Percentiles rank a stretch among this genome's conserved stretches.
Evolutionary conservation across 495 filamentous ascomycete genomes (phyloP).

Genomic region (Hypoxylon fragiforme): DNA sequence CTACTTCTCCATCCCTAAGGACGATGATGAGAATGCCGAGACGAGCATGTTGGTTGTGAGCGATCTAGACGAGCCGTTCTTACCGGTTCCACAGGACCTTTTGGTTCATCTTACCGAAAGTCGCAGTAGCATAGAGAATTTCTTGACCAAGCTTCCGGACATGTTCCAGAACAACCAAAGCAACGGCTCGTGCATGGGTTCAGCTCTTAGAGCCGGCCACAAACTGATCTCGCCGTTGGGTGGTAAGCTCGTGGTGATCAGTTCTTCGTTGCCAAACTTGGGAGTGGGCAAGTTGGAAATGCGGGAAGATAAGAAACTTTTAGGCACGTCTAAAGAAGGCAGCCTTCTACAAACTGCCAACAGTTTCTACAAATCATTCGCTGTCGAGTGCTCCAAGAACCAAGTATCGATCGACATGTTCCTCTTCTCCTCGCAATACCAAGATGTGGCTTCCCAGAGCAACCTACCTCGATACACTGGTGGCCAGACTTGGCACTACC

Average conservation of each 20-base stretch:
- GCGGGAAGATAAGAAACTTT: slow-evolving; percentile 94
- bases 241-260: slow-evolving; percentile 91
- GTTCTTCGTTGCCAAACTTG: slow-evolving; percentile 85
- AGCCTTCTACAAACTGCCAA: slow-evolving; percentile 84
- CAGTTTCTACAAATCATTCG: slow-evolving; percentile 98
- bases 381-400: slow-evolving; percentile 97
- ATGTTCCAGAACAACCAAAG: slow-evolving; percentile 97
- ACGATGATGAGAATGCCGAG: slow-evolving; percentile 78
- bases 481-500: slow-evolving; percentile 98
- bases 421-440: slow-evolving; percentile 94
- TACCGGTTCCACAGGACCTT: slow-evolving; percentile 88
- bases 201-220: slow-evolving; percentile 88
- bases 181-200: slow-evolving; percentile 85
- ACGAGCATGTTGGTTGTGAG: slow-evolving; percentile 92
- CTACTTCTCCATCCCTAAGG: slow-evolving; percentile 91
- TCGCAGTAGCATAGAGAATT: slow-evolving; percentile 84
- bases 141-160: slow-evolving; percentile 86
- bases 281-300: slow-evolving; percentile 89
- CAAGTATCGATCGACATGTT: slow-evolving; percentile 99
- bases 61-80: slow-evolving; percentile 95
- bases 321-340: slow-evolving; percentile 92
- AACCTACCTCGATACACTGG: slow-evolving; percentile 95
- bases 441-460: slow-evolving; percentile 93
- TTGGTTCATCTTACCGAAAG: slow-evolving; percentile 88
- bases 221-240: slow-evolving; percentile 92